phyloP scores from a whole-genome alignment of 1,284 basidiomycete species.

The Heterobasidion parviporum region DNA sequence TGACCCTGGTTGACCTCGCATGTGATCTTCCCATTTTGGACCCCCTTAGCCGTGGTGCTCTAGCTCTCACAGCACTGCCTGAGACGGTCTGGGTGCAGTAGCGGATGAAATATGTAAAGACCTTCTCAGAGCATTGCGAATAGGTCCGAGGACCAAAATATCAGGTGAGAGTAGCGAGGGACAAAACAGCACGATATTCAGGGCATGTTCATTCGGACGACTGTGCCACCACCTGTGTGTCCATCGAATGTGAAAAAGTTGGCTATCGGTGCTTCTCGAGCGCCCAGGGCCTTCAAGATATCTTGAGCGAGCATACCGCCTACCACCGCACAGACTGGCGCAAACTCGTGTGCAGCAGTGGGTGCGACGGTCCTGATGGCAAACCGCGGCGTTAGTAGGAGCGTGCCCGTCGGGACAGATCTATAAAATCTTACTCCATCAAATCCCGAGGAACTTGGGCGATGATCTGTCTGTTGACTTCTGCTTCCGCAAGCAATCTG shows the following conservation, averaged over 20 bases:
- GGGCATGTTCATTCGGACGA: slow-evolving; percentile 45
- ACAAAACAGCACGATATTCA: slow-evolving; percentile 6
- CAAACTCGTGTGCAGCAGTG: slow-evolving; percentile 80
- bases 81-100: not conserved
- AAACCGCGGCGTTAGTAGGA: not conserved
- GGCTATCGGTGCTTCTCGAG: slow-evolving; percentile 84
- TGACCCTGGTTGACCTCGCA: not conserved
- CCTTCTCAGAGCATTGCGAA: not conserved
- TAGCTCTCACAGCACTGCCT: not conserved
- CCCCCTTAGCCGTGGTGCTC: not conserved
- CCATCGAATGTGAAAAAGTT: slow-evolving; percentile 93
- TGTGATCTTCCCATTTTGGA: not conserved
- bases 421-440: slow-evolving; percentile 41
- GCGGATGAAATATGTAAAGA: not conserved
- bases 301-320: slow-evolving; percentile 95
- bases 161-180: not conserved
- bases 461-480: slow-evolving; percentile 65
- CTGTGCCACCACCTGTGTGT: slow-evolving; percentile 66
- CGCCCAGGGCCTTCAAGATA: slow-evolving; percentile 85
- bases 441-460: slow-evolving; percentile 44
- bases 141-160: not conserved
- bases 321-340: slow-evolving; percentile 85
- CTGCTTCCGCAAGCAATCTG: slow-evolving; percentile 48
- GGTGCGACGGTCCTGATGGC: slow-evolving; percentile 45
- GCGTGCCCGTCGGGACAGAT: not conserved